Evolutionary conservation across 129 eudicot genomes (phyloP).

Genomic region (Flaveria bidentis): DNA sequence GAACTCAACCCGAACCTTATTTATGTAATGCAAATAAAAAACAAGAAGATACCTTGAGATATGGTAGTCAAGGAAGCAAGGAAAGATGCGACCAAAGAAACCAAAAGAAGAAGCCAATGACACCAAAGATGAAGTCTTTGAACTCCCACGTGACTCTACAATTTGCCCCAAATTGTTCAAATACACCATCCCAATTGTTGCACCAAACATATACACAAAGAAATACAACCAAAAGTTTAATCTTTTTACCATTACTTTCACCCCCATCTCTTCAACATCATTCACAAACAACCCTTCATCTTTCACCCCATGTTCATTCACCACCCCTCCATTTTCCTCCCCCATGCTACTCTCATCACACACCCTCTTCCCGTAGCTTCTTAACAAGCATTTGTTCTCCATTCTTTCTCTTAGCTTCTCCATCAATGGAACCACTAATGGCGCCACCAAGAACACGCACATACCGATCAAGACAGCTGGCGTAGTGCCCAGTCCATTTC

Average conservation of each 20-base stretch:
- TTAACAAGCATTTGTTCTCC: conserved; percentile 58
- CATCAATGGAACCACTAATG: conserved; percentile 56
- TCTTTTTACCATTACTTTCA: conserved; percentile 52
- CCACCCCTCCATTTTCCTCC: conserved; percentile 25
- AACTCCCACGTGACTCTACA: conserved; percentile 77
- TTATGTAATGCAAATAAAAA: too few species aligned
- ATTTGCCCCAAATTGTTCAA: conserved; percentile 91
- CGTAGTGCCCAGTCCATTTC: conserved; percentile 12
- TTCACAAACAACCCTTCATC: conserved; percentile 18
- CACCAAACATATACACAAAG: conserved; percentile 78
- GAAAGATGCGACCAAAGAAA: conserved; percentile 86
- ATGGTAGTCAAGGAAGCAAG: conserved; percentile 62
- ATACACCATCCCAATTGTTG: conserved; percentile 85
- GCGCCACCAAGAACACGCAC: conserved; percentile 51
- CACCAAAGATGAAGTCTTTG: conserved; percentile 67
- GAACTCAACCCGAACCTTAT: too few species aligned
- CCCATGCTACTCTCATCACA: conserved; percentile 31
- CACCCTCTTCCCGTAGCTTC: conserved; percentile 40
- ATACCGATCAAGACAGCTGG: conserved; percentile 42
- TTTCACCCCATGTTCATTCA: conserved; percentile 33
- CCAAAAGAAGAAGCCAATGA: conserved; percentile 80
- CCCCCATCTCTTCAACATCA: conserved; percentile 52
- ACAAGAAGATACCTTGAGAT: conserved; percentile 46
- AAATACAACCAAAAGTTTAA: conserved; percentile 89
- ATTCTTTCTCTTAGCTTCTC: conserved; percentile 49